Evolutionary conservation across 2,329 filamentous ascomycete species (phyloP).

Genomic region (Ascochyta clinopodiicola): DNA sequence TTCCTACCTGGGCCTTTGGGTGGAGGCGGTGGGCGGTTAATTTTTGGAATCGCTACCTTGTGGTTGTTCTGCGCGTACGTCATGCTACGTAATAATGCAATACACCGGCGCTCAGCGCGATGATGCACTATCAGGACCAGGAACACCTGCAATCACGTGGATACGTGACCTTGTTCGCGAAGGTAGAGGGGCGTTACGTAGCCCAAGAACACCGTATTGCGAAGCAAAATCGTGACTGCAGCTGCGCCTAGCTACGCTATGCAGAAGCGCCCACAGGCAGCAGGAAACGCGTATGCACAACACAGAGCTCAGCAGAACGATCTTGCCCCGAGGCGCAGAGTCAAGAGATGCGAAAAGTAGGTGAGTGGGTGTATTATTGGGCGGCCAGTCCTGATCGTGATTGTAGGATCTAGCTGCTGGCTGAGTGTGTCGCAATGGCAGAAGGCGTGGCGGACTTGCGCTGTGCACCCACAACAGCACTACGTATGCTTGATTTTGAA

Average conservation of each 20-base stretch:
- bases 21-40: constrained; percentile 14
- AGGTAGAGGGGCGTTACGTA: too few species aligned
- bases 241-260: background rate
- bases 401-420: too few species aligned
- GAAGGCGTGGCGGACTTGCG: too few species aligned
- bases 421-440: too few species aligned
- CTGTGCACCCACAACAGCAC: background rate
- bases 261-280: background rate
- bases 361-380: too few species aligned
- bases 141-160: background rate
- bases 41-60: constrained; percentile 26
- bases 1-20: constrained; percentile 8
- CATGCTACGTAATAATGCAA: background rate
- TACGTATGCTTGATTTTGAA: background rate
- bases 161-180: background rate
- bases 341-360: too few species aligned
- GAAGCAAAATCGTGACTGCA: background rate
- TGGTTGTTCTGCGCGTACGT: background rate
- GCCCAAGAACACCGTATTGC: too few species aligned
- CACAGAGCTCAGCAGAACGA: too few species aligned
- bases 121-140: background rate
- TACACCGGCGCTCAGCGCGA: background rate
- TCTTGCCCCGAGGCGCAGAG: too few species aligned
- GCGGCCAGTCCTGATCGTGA: too few species aligned
- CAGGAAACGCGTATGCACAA: too few species aligned